phyloP scores from a whole-genome alignment of 768 basidiomycete species.

The Sistotremastrum suecicum region DNA sequence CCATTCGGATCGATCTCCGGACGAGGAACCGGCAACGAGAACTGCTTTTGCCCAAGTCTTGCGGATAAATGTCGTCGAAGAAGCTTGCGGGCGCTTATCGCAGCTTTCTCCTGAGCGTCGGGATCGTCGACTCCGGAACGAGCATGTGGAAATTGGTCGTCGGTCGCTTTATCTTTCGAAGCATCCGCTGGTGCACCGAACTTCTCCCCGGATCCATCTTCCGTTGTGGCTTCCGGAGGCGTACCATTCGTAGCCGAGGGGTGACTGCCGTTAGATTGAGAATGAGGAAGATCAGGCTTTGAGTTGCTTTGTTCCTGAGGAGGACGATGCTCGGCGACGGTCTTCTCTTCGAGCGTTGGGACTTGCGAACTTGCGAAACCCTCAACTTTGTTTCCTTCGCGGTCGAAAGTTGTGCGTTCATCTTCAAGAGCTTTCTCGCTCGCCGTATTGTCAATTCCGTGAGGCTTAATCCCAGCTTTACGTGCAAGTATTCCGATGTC shows the following conservation, averaged over 20 bases:
- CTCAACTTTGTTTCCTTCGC: constrained; percentile 32
- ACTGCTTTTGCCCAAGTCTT: constrained; percentile 38
- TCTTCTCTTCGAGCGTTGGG: constrained; percentile 59
- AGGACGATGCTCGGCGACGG: constrained; percentile 34
- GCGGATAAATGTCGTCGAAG: constrained; percentile 39
- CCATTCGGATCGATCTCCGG: constrained; percentile 61
- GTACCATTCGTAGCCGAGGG: constrained; percentile 7
- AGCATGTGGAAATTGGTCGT: constrained; percentile 35
- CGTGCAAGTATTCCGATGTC: constrained; percentile 22
- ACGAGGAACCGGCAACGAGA: constrained; percentile 50
- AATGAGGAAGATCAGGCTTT: constrained; percentile 17
- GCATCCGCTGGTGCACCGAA: constrained; percentile 46
- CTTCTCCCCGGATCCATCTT: constrained; percentile 24
- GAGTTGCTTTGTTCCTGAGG: constrained; percentile 18
- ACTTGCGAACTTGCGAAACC: constrained; percentile 52
- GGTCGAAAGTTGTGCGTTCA: constrained; percentile 38
- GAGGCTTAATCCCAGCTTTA: constrained; percentile 29
- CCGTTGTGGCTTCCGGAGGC: constrained; percentile 20
- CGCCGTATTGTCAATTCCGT: constrained; percentile 22
- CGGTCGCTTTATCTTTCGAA: constrained; percentile 22
- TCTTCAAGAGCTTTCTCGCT: constrained; percentile 29
- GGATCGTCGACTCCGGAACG: constrained; percentile 29
- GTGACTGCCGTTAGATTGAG: constrained; percentile 9
- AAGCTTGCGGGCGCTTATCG: constrained; percentile 33
- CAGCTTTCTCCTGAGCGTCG: constrained; percentile 34